Evolutionary conservation across 805 yeast species (phyloP).

Genomic region (Schwanniomyces vanrijiae): DNA sequence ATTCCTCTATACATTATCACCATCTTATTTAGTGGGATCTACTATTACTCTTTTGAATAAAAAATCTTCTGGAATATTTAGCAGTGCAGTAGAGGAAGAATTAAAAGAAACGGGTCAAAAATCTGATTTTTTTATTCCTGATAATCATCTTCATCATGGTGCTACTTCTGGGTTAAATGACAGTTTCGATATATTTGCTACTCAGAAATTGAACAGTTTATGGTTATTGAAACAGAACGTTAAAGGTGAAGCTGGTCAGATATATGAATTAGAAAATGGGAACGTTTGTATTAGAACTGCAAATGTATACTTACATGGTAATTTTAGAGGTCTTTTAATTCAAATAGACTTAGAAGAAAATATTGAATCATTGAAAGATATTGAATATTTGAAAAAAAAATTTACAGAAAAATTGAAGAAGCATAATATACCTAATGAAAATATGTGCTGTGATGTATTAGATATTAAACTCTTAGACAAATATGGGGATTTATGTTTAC

Average conservation of each 20-base stretch:
- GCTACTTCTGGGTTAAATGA: conserved; percentile 58
- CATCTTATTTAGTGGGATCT: conserved; percentile 49
- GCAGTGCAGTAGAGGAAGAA: conserved; percentile 35
- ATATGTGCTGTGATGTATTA: conserved; percentile 31
- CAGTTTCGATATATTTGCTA: conserved; percentile 54
- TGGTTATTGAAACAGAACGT: conserved; percentile 72
- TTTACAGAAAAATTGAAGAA: conserved; percentile 27
- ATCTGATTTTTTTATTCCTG: conserved; percentile 28
- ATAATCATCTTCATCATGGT: conserved; percentile 45
- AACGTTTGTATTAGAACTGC: conserved; percentile 59
- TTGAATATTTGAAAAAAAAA: conserved; percentile 12
- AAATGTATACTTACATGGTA: conserved; percentile 73
- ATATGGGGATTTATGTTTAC: conserved; percentile 42
- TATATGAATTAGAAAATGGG: conserved; percentile 57
- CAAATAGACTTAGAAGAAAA: conserved; percentile 46
- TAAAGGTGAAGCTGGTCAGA: conserved; percentile 73
- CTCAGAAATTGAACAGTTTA: conserved; percentile 60
- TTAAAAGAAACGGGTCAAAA: conserved; percentile 12
- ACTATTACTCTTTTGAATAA: conserved; percentile 51
- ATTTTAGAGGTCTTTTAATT: conserved; percentile 66
- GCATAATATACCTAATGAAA: conserved; percentile 42
- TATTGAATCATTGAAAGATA: conserved; percentile 10
- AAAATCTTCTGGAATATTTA: conserved; percentile 34
- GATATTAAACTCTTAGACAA: conserved; percentile 24
- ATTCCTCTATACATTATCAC: conserved; percentile 50